Evolutionary conservation across 2,329 filamentous ascomycete genomes (phyloP).

Genomic region (Chaetomium sp.): DNA sequence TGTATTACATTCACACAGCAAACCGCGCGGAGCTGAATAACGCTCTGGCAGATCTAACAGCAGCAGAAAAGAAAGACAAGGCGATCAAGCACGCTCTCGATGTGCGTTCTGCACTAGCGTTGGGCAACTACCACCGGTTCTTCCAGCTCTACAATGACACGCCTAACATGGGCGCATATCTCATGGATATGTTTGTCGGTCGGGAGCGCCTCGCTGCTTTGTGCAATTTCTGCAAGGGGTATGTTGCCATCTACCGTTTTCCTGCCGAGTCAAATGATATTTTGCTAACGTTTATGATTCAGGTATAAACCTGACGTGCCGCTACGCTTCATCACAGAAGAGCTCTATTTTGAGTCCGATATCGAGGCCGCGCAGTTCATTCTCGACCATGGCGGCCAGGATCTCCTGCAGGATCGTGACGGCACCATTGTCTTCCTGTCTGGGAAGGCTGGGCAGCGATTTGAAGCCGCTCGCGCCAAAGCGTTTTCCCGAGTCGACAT

Average conservation of each 20-base stretch:
- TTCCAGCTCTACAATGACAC: conserved; percentile 93
- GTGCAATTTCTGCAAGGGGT: conserved; percentile 92
- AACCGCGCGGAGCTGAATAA: conserved; percentile 98
- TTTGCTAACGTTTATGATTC: conserved; percentile 38
- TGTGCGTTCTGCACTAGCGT: conserved; percentile 82
- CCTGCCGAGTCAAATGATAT: not conserved
- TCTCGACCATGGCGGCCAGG: conserved; percentile 68
- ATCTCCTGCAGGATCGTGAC: conserved; percentile 69
- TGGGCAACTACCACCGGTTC: conserved; percentile 96
- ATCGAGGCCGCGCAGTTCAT: conserved; percentile 87
- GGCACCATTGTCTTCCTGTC: conserved; percentile 68
- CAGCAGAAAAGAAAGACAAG: conserved; percentile 82
- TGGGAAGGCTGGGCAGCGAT: conserved; percentile 63
- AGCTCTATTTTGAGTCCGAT: conserved; percentile 92
- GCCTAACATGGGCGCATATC: conserved; percentile 93
- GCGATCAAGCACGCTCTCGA: conserved; percentile 86
- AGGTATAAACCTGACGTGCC: conserved; percentile 91
- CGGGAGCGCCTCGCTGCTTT: conserved; percentile 87
- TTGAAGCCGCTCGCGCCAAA: conserved; percentile 64
- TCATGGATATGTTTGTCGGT: conserved; percentile 98
- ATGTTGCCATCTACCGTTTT: conserved; percentile 38
- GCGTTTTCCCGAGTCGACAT: conserved; percentile 90
- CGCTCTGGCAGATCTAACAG: conserved; percentile 96
- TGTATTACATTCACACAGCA: conserved; percentile 98
- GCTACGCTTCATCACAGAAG: conserved; percentile 87